A percentile compares a stretch with the other conserved stretches of the same genome.
Evolutionary conservation across 1,284 basidiomycete genomes (phyloP).

Genomic region (Cryptococcus sp.): DNA sequence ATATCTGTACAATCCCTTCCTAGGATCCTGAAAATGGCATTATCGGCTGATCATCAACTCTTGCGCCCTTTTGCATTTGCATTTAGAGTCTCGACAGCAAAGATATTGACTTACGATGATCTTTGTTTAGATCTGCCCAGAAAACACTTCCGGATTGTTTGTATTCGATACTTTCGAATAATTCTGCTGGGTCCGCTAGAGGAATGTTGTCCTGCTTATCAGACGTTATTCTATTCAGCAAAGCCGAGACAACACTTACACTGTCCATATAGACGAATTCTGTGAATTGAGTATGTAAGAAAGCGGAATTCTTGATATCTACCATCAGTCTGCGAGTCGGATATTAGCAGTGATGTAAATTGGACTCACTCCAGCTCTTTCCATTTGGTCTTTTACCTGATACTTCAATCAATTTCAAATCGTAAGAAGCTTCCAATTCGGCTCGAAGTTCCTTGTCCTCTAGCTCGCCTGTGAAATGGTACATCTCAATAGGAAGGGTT

Average conservation of each 20-base stretch:
- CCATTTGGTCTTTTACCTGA: slow-evolving; percentile 19
- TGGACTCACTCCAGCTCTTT: slow-evolving; percentile 32
- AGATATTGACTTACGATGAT: slow-evolving; percentile 44
- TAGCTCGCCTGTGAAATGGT: slow-evolving; percentile 50
- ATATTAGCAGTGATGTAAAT: too few species aligned
- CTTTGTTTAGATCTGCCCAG: slow-evolving; percentile 53
- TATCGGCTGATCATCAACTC: slow-evolving; percentile 41
- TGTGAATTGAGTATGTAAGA: slow-evolving; percentile 41
- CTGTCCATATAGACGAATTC: slow-evolving; percentile 48
- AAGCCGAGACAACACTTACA: slow-evolving; percentile 16
- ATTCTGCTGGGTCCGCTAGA: slow-evolving; percentile 44
- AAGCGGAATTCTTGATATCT: slow-evolving; percentile 46
- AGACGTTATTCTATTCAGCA: neutral
- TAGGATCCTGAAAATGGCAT: slow-evolving; percentile 51
- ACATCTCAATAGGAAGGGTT: slow-evolving; percentile 49
- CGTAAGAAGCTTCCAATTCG: slow-evolving; percentile 30
- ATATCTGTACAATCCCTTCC: slow-evolving; percentile 47
- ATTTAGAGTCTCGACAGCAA: neutral
- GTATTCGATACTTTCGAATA: slow-evolving; percentile 50
- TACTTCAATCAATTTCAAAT: slow-evolving; percentile 26
- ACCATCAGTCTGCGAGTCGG: neutral
- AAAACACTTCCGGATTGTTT: slow-evolving; percentile 48
- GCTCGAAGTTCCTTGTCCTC: slow-evolving; percentile 27
- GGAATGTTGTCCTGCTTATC: slow-evolving; percentile 47
- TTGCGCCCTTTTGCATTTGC: neutral